These are phyloP conservation scores for Colletotrichum coccodes DNA, from an alignment of 2,329 filamentous ascomycete species.

Conservation along the genomic window DNA sequence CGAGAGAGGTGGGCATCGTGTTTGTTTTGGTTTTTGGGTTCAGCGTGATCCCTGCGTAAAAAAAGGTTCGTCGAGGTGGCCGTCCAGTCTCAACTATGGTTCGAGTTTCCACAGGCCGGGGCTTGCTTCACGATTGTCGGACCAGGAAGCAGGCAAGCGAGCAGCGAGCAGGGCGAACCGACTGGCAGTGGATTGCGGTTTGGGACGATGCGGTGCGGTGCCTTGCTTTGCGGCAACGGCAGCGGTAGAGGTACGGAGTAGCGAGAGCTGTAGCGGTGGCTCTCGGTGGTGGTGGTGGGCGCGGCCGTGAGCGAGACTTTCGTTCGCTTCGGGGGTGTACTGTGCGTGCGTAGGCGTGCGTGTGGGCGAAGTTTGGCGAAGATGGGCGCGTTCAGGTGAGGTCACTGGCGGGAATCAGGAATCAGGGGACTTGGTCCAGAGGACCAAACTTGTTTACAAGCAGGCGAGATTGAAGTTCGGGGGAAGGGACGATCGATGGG, in stretches of 20 bases:
- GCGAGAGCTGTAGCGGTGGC: neutral
- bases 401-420: neutral
- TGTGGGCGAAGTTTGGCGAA: slow-evolving; percentile 13
- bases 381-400: slow-evolving; percentile 4
- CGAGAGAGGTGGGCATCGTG: slow-evolving; percentile 67
- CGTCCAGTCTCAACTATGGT: slow-evolving; percentile 26
- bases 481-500: slow-evolving; percentile 23
- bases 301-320: neutral
- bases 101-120: slow-evolving; percentile 31
- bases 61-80: slow-evolving; percentile 27
- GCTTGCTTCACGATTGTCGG: slow-evolving; percentile 31
- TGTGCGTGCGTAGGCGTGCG: neutral
- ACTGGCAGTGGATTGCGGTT: neutral
- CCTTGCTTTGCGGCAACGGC: neutral
- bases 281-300: neutral
- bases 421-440: slow-evolving; percentile 8
- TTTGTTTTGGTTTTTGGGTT: slow-evolving; percentile 18
- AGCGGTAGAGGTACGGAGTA: no score
- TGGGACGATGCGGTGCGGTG: slow-evolving; percentile 2
- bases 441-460: slow-evolving; percentile 11
- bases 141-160: slow-evolving; percentile 11
- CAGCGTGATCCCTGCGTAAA: slow-evolving; percentile 21
- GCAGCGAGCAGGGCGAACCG: slow-evolving; percentile 10
- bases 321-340: neutral
- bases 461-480: slow-evolving; percentile 28